These are phyloP conservation scores for Zygosaccharomyces pseudobailii DNA, from an alignment of 1,139 yeast species.

Conservation along the genomic window DNA sequence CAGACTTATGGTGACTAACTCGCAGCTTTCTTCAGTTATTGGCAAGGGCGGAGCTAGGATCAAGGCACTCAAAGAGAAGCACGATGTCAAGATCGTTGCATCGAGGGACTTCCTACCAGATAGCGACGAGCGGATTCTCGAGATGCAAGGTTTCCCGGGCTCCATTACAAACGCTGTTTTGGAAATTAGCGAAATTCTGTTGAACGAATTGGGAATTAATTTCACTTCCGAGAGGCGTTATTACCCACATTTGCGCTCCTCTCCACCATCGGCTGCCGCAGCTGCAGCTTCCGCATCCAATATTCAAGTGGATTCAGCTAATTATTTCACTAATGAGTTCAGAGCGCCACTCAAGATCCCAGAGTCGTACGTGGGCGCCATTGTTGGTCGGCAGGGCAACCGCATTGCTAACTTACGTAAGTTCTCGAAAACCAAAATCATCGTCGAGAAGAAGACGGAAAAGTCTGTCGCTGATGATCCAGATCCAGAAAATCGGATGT, in stretches of 20 bases:
- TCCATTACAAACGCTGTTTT: conserved; percentile 68
- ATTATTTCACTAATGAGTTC: conserved; percentile 16
- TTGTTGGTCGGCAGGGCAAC: conserved; percentile 82
- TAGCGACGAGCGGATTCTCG: conserved; percentile 83
- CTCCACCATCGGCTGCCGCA: not conserved
- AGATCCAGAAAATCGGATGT: conserved; percentile 59
- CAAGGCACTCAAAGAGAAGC: conserved; percentile 69
- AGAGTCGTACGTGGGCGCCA: conserved; percentile 82
- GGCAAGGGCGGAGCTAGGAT: conserved; percentile 83
- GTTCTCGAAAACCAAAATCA: conserved; percentile 73
- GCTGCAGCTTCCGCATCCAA: not conserved
- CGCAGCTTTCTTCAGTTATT: conserved; percentile 86
- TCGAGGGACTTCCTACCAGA: conserved; percentile 80
- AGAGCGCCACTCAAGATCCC: conserved; percentile 46
- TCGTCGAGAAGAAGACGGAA: conserved; percentile 70
- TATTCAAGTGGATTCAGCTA: not conserved
- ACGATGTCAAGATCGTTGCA: conserved; percentile 77
- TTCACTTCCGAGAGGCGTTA: conserved; percentile 23
- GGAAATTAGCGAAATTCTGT: conserved; percentile 28
- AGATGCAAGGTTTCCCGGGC: conserved; percentile 75
- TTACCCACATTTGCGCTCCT: conserved; percentile 22
- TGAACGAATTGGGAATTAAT: conserved; percentile 23
- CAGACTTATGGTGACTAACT: conserved; percentile 74
- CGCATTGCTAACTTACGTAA: conserved; percentile 84
- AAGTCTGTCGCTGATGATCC: conserved; percentile 57